Conservation (phyloP, 192 early-diverging fungal species). For the Backusella westeae region DNA sequence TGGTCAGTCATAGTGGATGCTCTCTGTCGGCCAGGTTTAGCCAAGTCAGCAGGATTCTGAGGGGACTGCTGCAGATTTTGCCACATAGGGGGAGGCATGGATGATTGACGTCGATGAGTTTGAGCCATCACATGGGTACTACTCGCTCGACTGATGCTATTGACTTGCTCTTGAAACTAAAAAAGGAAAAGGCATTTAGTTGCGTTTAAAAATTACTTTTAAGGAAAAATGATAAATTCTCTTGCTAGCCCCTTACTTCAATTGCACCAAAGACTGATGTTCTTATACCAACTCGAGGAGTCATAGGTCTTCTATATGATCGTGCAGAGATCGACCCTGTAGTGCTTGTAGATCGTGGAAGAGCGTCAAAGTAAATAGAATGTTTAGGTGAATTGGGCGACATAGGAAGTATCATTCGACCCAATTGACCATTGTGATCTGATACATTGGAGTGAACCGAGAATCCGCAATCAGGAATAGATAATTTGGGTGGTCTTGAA, state of each 20-base stretch:
- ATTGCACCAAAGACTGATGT: conserved; percentile 53
- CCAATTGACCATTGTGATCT: conserved; percentile 11
- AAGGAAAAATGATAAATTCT: conserved; percentile 8
- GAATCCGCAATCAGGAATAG: conserved; percentile 15
- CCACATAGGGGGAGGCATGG: conserved; percentile 17
- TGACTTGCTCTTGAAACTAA: conserved; percentile 32
- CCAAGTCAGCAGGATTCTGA: neutral
- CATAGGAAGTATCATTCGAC: conserved; percentile 21
- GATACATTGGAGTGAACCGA: neutral
- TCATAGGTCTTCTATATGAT: conserved; percentile 17
- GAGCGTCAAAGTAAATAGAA: conserved; percentile 1
- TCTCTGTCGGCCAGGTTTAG: neutral
- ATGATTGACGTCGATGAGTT: neutral
- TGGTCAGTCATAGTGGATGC: conserved; percentile 14
- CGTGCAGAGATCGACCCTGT: conserved; percentile 15
- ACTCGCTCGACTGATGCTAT: conserved; percentile 4
- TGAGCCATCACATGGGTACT: neutral
- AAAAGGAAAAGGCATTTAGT: neutral
- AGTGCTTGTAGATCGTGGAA: conserved; percentile 12
- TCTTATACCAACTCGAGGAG: conserved; percentile 37
- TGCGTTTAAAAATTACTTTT: neutral
- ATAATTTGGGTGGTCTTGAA: neutral
- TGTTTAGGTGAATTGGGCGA: conserved; percentile 15
- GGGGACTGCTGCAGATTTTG: neutral
- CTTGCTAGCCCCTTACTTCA: conserved; percentile 35